A percentile compares a stretch with the other conserved stretches of the same genome.
Conservation (phyloP, 306 rosid genomes). For the Sphenostylis stenocarpa region DNA sequence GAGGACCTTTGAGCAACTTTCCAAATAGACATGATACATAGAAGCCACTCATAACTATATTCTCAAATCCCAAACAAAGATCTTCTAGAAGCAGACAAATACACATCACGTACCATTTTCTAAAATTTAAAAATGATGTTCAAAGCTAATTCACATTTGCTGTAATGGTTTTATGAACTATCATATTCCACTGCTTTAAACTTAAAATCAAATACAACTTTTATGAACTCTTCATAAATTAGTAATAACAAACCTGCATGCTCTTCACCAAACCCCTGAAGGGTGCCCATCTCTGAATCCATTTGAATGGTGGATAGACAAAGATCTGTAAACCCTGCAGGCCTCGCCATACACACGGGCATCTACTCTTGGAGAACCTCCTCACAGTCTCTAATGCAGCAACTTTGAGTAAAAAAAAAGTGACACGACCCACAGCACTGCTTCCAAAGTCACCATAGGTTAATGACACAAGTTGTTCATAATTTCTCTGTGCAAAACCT, state of each 20-base stretch:
- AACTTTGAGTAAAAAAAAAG: constrained; percentile 72
- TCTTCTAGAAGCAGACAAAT: constrained; percentile 3
- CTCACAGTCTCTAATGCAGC: constrained; percentile 74
- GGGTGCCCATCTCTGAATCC: constrained; percentile 76
- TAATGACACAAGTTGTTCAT: constrained; percentile 40
- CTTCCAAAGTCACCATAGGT: constrained; percentile 46
- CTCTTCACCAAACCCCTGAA: constrained; percentile 72
- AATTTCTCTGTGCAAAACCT: constrained; percentile 43
- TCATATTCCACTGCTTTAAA: constrained; percentile 1
- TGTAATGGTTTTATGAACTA: constrained; percentile 1
- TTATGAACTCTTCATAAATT: constrained; percentile 4
- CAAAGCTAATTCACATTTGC: not conserved
- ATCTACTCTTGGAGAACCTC: constrained; percentile 71
- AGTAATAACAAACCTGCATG: constrained; percentile 68
- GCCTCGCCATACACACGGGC: constrained; percentile 77
- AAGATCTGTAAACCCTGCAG: constrained; percentile 83
- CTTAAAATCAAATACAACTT: not conserved
- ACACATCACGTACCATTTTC: not conserved
- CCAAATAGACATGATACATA: not conserved
- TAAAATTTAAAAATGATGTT: constrained; percentile 9
- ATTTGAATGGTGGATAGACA: constrained; percentile 76
- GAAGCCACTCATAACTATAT: constrained; percentile 6
- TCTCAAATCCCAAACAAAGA: not conserved
- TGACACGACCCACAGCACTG: constrained; percentile 48
- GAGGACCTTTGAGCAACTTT: constrained; percentile 4